Conservation (phyloP, 2,329 filamentous ascomycete species). For the Colletotrichum phormii region DNA sequence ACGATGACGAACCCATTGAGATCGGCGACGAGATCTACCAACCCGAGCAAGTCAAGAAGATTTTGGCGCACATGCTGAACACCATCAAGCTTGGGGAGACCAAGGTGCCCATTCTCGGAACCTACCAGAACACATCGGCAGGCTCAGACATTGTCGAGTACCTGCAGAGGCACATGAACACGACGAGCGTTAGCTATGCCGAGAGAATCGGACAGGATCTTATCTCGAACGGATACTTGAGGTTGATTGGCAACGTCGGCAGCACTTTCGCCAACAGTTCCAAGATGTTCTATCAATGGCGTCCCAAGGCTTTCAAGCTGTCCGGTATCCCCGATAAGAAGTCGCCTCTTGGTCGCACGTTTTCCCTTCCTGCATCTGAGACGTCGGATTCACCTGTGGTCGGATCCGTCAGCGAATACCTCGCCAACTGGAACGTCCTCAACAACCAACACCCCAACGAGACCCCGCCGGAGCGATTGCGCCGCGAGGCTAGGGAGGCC, state of each 20-base stretch:
- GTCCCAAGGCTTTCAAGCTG: slow-evolving; percentile 88
- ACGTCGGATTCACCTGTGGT: slow-evolving; percentile 80
- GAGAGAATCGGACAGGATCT: slow-evolving; percentile 96
- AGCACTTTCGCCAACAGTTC: slow-evolving; percentile 98
- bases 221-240: slow-evolving; percentile 85
- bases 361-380: slow-evolving; percentile 74
- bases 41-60: slow-evolving; percentile 90
- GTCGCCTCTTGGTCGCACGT: slow-evolving; percentile 76
- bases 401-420: slow-evolving; percentile 86
- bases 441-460: slow-evolving; percentile 94
- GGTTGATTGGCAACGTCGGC: slow-evolving; percentile 93
- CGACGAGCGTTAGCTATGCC: slow-evolving; percentile 87
- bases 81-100: slow-evolving; percentile 89
- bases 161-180: slow-evolving; percentile 87
- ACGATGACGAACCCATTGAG: slow-evolving; percentile 88
- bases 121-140: slow-evolving; percentile 91
- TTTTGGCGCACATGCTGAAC: slow-evolving; percentile 86
- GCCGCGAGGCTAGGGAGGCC: slow-evolving; percentile 87
- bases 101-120: slow-evolving; percentile 95
- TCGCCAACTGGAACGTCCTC: slow-evolving; percentile 92
- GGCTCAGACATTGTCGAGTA: slow-evolving; percentile 97
- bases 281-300: slow-evolving; percentile 98
- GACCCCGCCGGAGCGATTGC: slow-evolving; percentile 86
- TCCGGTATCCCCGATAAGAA: slow-evolving; percentile 93
- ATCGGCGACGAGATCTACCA: slow-evolving; percentile 90